These are phyloP conservation scores for Mortierella claussenii DNA, from an alignment of 192 early-diverging fungal genomes.

Conservation along the genomic window DNA sequence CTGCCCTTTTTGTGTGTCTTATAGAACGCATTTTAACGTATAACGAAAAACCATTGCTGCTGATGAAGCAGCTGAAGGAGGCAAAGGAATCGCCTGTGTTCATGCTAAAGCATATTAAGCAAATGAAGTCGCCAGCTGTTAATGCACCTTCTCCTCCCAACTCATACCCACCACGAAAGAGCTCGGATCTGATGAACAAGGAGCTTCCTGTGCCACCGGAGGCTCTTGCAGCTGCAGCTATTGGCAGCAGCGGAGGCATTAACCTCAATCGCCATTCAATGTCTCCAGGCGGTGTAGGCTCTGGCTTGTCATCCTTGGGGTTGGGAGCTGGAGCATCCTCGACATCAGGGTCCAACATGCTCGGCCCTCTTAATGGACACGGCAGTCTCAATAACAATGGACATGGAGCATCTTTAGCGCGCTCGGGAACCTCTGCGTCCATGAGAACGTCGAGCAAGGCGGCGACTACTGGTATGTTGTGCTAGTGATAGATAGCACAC, in stretches of 20 bases:
- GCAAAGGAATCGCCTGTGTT: constrained; percentile 77
- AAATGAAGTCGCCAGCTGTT: constrained; percentile 57
- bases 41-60: constrained; percentile 81
- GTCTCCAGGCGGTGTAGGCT: too few relatives aligned
- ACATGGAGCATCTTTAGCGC: constrained; percentile 14
- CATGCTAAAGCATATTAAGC: constrained; percentile 71
- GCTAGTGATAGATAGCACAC: too few relatives aligned
- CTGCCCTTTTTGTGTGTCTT: too few relatives aligned
- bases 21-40: constrained; percentile 75
- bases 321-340: constrained; percentile 13
- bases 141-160: constrained; percentile 31
- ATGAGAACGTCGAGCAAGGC: constrained; percentile 41
- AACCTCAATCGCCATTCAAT: too few relatives aligned
- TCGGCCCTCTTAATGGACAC: neutral
- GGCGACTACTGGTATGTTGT: constrained; percentile 2
- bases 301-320: too few relatives aligned
- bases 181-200: constrained; percentile 44
- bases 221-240: constrained; percentile 12
- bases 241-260: too few relatives aligned
- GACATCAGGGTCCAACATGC: constrained; percentile 6
- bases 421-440: constrained; percentile 35
- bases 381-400: neutral
- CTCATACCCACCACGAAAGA: constrained; percentile 41
- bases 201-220: constrained; percentile 44
- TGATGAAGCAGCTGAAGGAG: constrained; percentile 81